Evolutionary conservation across 352 stramenopile genomes (phyloP), one percentile per base, ranked within the genome.

Genomic region (Discostella stelligera): DNA sequence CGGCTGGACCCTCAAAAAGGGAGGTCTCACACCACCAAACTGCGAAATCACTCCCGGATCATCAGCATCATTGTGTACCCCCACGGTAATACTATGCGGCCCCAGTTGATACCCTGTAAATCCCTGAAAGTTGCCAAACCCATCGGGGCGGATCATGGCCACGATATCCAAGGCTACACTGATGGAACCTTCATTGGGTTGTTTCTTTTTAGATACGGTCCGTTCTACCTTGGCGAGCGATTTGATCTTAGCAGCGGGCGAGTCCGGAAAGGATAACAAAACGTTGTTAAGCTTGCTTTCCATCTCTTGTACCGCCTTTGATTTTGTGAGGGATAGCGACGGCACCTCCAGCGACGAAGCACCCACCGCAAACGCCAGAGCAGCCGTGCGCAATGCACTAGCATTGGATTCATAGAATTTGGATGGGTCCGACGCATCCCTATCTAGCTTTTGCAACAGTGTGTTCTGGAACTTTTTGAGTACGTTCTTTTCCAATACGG

Each of bases 1-100:
- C 5, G 85, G 85, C 75, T 93, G 88, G 4, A 93, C 74, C 56
- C 88, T 80, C 52, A 93, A 71, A 53, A 93, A 80, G 9, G 88
- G 88, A 56, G 88, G 88, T 61, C 88, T 75, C 5, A 90, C 82
- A 37, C 88, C 88, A 44, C 85, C 88, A 75, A 93, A 91, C 16
- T 88, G 75, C 41, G 79, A 64, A 82, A 93, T 89, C 10, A 86
- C 73, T 71, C 86, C 67, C 30, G 88, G 88, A 83, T 90, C 84
- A 63, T 93, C 88, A 16, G 88, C 88, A 83, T 93, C 88, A 63
- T 93, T 93, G 65, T 89, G 80, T 58, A 91, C 71, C 20, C 88
- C 88, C 60, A 91, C 83, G 7, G 82, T 93, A 39, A 91, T 68
- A 69, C 74, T 88, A 62, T 91, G 89, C 44, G 81, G 82, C 9